Percentiles rank a stretch among this genome's conserved stretches.
These are phyloP conservation scores for Cladosporium cucumerinum DNA, from an alignment of 2,329 filamentous ascomycete genomes.

Conservation along the genomic window DNA sequence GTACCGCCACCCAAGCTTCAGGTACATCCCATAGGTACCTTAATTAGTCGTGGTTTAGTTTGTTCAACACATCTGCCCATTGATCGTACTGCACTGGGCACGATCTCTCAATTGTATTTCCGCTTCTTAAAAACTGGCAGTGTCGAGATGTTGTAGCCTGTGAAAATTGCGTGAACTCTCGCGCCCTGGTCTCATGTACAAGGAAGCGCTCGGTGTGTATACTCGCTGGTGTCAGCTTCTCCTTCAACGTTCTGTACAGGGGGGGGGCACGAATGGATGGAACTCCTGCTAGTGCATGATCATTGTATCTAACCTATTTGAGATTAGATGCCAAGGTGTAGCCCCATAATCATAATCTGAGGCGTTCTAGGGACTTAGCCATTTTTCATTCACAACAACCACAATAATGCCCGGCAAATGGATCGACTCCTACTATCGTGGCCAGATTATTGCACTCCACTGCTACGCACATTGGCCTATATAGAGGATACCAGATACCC, in stretches of 20 bases:
- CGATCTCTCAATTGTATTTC: not conserved
- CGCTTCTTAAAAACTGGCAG: not conserved
- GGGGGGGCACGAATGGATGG: too few species aligned
- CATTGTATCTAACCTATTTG: too few species aligned
- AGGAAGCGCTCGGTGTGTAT: not conserved
- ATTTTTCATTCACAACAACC: too few species aligned
- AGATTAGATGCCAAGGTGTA: too few species aligned
- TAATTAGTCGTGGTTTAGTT: not conserved
- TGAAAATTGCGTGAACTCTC: not conserved
- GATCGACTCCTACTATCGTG: too few species aligned
- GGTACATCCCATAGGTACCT: slow-evolving; percentile 49
- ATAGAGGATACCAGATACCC: too few species aligned
- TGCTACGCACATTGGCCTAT: too few species aligned
- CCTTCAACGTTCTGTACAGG: not conserved
- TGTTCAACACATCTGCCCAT: slow-evolving; percentile 10
- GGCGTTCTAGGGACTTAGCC: too few species aligned
- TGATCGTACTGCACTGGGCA: slow-evolving; percentile 3
- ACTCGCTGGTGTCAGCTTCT: not conserved
- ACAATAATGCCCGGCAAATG: too few species aligned
- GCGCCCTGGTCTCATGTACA: not conserved
- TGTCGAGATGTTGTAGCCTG: not conserved
- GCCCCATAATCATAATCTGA: too few species aligned
- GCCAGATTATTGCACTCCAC: too few species aligned
- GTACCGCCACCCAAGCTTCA: slow-evolving; percentile 54
- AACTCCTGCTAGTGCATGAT: too few species aligned